Conservation (phyloP, 2,329 filamentous ascomycete species). For the Rosellinia necatrix region DNA sequence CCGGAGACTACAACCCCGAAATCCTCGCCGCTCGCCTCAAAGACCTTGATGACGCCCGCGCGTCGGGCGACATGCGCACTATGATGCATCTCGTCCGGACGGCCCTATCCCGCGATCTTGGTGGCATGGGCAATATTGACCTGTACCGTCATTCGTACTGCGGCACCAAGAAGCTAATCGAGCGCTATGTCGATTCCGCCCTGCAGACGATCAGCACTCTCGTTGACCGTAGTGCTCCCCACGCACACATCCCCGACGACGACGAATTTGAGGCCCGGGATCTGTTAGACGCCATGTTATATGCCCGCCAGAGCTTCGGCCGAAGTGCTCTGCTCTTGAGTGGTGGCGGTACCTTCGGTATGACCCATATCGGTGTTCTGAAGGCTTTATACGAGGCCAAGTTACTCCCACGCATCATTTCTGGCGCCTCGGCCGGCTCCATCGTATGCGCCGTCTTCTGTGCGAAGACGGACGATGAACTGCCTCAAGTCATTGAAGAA, state of each 20-base stretch:
- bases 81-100: conserved; percentile 86
- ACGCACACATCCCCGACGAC: conserved; percentile 46
- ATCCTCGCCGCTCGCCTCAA: conserved; percentile 72
- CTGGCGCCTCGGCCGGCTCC: conserved; percentile 83
- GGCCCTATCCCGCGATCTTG: conserved; percentile 77
- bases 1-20: conserved; percentile 71
- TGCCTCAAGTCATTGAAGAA: conserved; percentile 68
- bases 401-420: conserved; percentile 83
- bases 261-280: conserved; percentile 57
- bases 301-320: conserved; percentile 80
- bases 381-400: conserved; percentile 77
- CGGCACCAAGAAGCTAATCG: conserved; percentile 85
- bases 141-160: conserved; percentile 84
- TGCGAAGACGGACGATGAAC: conserved; percentile 76
- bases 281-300: conserved; percentile 70
- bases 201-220: conserved; percentile 74
- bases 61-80: conserved; percentile 69
- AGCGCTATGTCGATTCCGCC: conserved; percentile 82
- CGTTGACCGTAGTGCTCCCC: conserved; percentile 61
- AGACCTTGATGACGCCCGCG: conserved; percentile 75
- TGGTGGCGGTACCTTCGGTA: conserved; percentile 86
- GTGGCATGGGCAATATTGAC: conserved; percentile 81
- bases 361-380: conserved; percentile 88
- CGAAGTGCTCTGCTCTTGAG: conserved; percentile 81
- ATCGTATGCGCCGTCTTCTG: conserved; percentile 84